Percentiles rank a stretch among this genome's conserved stretches.
These are phyloP conservation scores for Wickerhamiella azyma DNA, from an alignment of 805 yeast species.

Conservation along the genomic window DNA sequence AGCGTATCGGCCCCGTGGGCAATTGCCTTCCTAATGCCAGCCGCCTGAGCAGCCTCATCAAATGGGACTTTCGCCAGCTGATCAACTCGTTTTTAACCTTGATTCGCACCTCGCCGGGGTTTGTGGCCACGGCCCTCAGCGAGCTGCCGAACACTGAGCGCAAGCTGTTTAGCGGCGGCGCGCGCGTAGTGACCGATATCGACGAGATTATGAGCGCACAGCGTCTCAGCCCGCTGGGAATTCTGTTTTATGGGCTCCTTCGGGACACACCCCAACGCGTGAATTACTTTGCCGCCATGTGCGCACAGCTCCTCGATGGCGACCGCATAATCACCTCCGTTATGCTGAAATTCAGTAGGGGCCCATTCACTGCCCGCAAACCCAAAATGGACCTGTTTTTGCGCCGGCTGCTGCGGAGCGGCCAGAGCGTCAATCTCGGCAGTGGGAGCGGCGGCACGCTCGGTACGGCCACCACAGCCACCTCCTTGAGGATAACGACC, in stretches of 20 bases:
- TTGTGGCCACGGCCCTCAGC: constrained; percentile 21
- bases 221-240: constrained; percentile 21
- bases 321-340: constrained; percentile 13
- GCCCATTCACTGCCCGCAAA: constrained; percentile 10
- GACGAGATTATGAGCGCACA: constrained; percentile 18
- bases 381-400: constrained; percentile 12
- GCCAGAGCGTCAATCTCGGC: not conserved
- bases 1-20: constrained; percentile 12
- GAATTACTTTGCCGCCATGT: constrained; percentile 21
- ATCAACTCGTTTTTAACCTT: constrained; percentile 24
- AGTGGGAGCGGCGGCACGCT: not conserved
- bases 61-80: constrained; percentile 21
- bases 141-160: constrained; percentile 12
- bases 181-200: not conserved
- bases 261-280: constrained; percentile 19
- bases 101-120: constrained; percentile 25
- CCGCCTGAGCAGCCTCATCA: constrained; percentile 9
- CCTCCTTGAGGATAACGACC: not conserved
- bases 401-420: not conserved
- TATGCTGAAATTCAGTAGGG: constrained; percentile 14
- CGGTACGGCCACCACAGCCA: not conserved
- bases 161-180: constrained; percentile 11
- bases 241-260: constrained; percentile 22
- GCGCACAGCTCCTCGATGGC: constrained; percentile 14
- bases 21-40: constrained; percentile 9